Base-by-base conservation (phyloP, 2,329 filamentous ascomycete species). In the Calonectria hongkongensis region DNA sequence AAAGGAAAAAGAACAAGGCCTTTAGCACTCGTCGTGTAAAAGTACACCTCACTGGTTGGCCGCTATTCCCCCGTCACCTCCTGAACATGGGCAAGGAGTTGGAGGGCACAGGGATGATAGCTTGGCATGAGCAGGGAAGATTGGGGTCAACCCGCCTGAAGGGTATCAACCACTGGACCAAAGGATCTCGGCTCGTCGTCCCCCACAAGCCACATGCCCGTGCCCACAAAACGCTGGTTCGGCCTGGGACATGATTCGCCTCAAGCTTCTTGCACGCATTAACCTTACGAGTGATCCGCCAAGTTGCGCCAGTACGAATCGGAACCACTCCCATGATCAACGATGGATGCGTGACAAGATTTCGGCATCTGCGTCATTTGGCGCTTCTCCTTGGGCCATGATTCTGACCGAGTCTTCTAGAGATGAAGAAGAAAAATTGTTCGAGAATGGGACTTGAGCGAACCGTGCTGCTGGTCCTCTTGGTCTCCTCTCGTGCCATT, bases 291-390 rank as follows among this genome's bases (percentile, higher is more conserved):
- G 48, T 66, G 71, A 79, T 77, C 74, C 75, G 69, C 69, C 62
- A 58, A 43, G 41, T 54, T 76, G 50, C 63, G 68, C 73, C 70
- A 69, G 54, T 72, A 36, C 76, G 75, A 77, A 79, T 78, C 76
- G 76, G 78, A 79, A 78, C 56, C 45, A 68, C 71, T 78, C 75
- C 78, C 62, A 78, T 68, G 64, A 67, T 76, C 69, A 48, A 58
- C 67, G 63, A 39, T 62, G 65, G 33, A 71, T 72, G 75, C 66
- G 70, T 70, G 72, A 68, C 36, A 48, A 71, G 66, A 66, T 41
- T 62, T 66, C 72, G 45, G 66, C 72, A 54, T 77, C 66, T 73
- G 30, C 48, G 65, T 58, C 66, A 66, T 56, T 45, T 76, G 69
- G n/a, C 47, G 56, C 69, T 65, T 65, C 47, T 50, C 48, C 56